Conservation (phyloP, 495 filamentous ascomycete genomes). For the Apodospora peruviana region DNA sequence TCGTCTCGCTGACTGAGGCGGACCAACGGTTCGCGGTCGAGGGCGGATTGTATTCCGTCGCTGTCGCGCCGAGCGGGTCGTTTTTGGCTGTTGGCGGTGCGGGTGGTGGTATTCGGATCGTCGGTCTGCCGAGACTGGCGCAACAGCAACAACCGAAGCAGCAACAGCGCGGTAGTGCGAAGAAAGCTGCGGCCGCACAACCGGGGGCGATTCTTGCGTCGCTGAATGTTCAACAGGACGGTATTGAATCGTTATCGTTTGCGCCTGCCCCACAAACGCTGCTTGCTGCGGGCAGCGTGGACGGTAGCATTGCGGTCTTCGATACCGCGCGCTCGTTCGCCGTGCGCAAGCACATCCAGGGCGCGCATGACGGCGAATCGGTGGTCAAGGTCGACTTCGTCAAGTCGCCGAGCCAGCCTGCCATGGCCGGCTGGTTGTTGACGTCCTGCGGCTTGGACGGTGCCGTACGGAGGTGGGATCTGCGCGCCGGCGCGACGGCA, state of each 20-base stretch:
- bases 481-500: slow-evolving; percentile 70
- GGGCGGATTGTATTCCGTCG: slow-evolving; percentile 82
- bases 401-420: slow-evolving; percentile 25
- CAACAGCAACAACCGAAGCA: slow-evolving; percentile 26
- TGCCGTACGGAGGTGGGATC: slow-evolving; percentile 80
- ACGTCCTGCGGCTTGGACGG: slow-evolving; percentile 85
- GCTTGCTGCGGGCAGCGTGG: slow-evolving; percentile 83
- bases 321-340: slow-evolving; percentile 81
- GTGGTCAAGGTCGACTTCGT: slow-evolving; percentile 94
- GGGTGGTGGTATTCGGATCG: slow-evolving; percentile 72
- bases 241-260: slow-evolving; percentile 76
- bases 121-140: slow-evolving; percentile 73
- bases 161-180: slow-evolving; percentile 21
- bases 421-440: slow-evolving; percentile 50
- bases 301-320: slow-evolving; percentile 84
- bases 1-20: slow-evolving; percentile 71
- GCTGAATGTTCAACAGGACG: slow-evolving; percentile 64
- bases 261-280: slow-evolving; percentile 56
- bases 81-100: slow-evolving; percentile 86
- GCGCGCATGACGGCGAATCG: slow-evolving; percentile 74
- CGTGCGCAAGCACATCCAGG: slow-evolving; percentile 68
- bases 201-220: slow-evolving; percentile 72
- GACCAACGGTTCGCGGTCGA: slow-evolving; percentile 91
- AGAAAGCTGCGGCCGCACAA: slow-evolving; percentile 35
- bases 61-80: slow-evolving; percentile 67